Conservation (phyloP, 768 basidiomycete genomes). For the Tylopilus sp. region DNA sequence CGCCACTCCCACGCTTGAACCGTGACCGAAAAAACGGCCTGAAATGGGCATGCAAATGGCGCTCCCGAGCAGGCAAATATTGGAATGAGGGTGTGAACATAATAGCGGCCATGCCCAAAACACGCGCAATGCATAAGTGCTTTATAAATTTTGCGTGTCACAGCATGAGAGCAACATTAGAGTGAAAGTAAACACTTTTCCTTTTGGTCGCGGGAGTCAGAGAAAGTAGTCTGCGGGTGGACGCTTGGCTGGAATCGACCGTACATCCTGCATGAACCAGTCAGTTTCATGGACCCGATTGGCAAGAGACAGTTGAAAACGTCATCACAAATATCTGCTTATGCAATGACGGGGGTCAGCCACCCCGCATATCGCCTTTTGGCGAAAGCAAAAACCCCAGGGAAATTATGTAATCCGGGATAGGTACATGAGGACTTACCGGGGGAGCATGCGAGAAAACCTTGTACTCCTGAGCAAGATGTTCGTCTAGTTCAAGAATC, state of each 20-base stretch:
- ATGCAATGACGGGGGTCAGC: slow-evolving; percentile 4
- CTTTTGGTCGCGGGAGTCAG: slow-evolving; percentile 30
- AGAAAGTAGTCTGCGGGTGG: slow-evolving; percentile 89
- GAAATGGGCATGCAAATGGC: slow-evolving; percentile 9
- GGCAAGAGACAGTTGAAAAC: not conserved
- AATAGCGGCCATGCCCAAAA: slow-evolving; percentile 26
- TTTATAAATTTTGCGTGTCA: slow-evolving; percentile 14
- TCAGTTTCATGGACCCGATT: slow-evolving; percentile 5
- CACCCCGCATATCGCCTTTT: slow-evolving; percentile 30
- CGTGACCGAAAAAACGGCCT: slow-evolving; percentile 7
- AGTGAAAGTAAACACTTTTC: slow-evolving; percentile 15
- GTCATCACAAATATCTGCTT: not conserved
- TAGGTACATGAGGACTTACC: slow-evolving; percentile 43
- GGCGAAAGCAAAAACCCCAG: slow-evolving; percentile 10
- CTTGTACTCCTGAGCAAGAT: slow-evolving; percentile 92
- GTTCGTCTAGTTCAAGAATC: slow-evolving; percentile 90
- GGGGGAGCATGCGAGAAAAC: slow-evolving; percentile 90
- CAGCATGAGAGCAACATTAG: slow-evolving; percentile 15
- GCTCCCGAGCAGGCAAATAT: slow-evolving; percentile 21
- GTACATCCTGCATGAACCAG: slow-evolving; percentile 56
- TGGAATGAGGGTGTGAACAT: slow-evolving; percentile 18
- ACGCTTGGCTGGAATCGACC: slow-evolving; percentile 77
- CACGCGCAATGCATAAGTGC: slow-evolving; percentile 21
- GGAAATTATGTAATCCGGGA: slow-evolving; percentile 13
- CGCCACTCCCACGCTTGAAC: slow-evolving; percentile 18